phyloP scores from a whole-genome alignment of 331 rosid genomes.

The Dryas integrifolia region DNA sequence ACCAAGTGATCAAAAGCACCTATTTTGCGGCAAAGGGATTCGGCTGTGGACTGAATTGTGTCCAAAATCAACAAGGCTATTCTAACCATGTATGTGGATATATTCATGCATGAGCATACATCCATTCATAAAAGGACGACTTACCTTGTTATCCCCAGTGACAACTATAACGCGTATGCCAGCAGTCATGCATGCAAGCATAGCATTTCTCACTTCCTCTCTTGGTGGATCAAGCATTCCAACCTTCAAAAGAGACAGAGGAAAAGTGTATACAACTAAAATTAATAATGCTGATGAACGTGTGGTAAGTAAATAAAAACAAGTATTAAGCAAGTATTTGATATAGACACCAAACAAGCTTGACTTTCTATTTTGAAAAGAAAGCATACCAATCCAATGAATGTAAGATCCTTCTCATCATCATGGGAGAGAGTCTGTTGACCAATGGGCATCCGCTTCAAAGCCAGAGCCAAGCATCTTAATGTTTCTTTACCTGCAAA shows the following conservation, averaged over 20 bases:
- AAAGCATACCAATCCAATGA: slow-evolving; percentile 99
- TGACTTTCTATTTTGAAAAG: slow-evolving; percentile 40
- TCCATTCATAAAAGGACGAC: slow-evolving; percentile 8
- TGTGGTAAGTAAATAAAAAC: slow-evolving; percentile 8
- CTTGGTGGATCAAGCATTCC: slow-evolving; percentile 99
- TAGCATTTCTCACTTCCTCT: slow-evolving; percentile 95
- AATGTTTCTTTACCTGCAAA: slow-evolving; percentile 94
- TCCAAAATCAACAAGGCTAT: slow-evolving; percentile 31
- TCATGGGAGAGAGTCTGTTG: slow-evolving; percentile 57
- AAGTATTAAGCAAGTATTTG: slow-evolving; percentile 1
- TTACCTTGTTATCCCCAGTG: slow-evolving; percentile 97
- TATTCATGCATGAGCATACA: background rate
- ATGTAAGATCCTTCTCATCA: slow-evolving; percentile 91
- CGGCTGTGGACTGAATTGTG: slow-evolving; percentile 81
- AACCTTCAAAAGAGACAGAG: slow-evolving; percentile 48
- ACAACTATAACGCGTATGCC: slow-evolving; percentile 98
- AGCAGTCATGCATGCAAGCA: slow-evolving; percentile 95
- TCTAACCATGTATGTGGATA: background rate
- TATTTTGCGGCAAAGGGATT: slow-evolving; percentile 93
- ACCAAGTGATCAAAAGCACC: slow-evolving; percentile 84
- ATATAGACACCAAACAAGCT: slow-evolving; percentile 23
- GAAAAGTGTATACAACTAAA: slow-evolving; percentile 12
- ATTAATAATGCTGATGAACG: background rate
- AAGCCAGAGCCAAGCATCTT: slow-evolving; percentile 91
- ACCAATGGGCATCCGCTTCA: slow-evolving; percentile 76